Evolutionary conservation across 2,329 filamentous ascomycete genomes (phyloP), one percentile per base, ranked within the genome.

Genomic region (Blastomyces emzantsi): DNA sequence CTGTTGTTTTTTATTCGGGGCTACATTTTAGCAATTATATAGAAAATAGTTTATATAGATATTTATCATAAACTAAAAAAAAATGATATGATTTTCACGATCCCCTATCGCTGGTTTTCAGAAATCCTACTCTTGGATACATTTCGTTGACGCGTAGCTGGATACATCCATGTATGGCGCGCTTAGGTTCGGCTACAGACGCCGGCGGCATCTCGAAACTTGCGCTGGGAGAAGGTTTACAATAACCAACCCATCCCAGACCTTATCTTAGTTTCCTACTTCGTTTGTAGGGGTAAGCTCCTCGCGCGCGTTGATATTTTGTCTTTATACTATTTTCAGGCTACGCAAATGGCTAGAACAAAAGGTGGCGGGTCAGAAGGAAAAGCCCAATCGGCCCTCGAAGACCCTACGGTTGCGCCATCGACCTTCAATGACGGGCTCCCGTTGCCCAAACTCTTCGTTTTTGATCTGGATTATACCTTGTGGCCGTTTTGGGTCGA

Each of bases 401-500:
- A 65, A 51, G 65, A 66, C 41, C 39, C 64, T 13, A 55, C 59
- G 52, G 62, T 78, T 49, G 73, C 75, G 66, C 83, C 83, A 3
- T 74, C 78, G 19, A 86, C 84, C 15, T 86, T 88, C 76, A 84
- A 78, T 65, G 85, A 88, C 68, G 82, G 85, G 52, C 83, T 86
- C 0, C 90, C 91, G 0, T 83, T 96, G 1, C 92, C 92, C 0
- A 86, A 87, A 66, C 83, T 96, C 69, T 83, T 97, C 70, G 90
- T 94, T 67, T 97, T 97, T 78, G 94, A 97, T 75, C 85, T 97
- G 66, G 93, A 97, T 81, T 97, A 97, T 81, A 97, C 94, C 0
- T 82, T 97, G n/a, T 97, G 93, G 94, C 92, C 92, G 4, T 97
- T 97, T 78, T 97, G 93, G 93, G 88, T 96, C 1, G 94, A 97